Percentiles rank a stretch among this genome's conserved stretches.
Conservation (phyloP, 441 rosid genomes). For the Gossypium laxum region DNA sequence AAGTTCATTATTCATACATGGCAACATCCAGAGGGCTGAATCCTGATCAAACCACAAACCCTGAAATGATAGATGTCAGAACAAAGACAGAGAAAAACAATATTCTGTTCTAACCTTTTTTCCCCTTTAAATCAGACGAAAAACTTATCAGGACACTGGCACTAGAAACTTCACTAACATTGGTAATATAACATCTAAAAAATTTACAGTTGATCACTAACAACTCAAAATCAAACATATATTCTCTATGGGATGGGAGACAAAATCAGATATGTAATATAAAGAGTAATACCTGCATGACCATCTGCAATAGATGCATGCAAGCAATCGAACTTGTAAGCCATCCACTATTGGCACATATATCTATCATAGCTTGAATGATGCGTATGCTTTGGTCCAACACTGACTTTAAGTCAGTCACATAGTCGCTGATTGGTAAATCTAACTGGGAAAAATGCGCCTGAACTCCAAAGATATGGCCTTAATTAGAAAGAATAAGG, state of each 20-base stretch:
- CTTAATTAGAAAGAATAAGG: not conserved
- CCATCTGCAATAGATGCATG: constrained; percentile 97
- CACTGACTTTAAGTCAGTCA: constrained; percentile 90
- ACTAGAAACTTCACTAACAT: not conserved
- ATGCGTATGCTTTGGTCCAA: constrained; percentile 97
- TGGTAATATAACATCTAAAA: not conserved
- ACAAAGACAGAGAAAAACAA: not conserved
- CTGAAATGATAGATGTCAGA: constrained; percentile 26
- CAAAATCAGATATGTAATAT: not conserved
- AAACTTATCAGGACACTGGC: not conserved
- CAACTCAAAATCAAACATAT: not conserved
- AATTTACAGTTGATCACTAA: not conserved
- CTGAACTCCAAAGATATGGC: constrained; percentile 33
- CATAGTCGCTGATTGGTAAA: constrained; percentile 84
- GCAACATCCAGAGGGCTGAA: constrained; percentile 79
- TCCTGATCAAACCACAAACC: constrained; percentile 83
- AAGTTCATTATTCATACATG: constrained; percentile 76
- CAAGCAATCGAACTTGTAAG: constrained; percentile 84
- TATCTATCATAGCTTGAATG: constrained; percentile 96
- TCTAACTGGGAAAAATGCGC: constrained; percentile 88
- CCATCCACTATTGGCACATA: constrained; percentile 98
- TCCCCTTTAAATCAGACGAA: not conserved
- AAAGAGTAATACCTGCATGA: constrained; percentile 69
- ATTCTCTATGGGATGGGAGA: not conserved
- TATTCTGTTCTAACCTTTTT: not conserved